Evolutionary conservation across 352 stramenopile genomes (phyloP).

Genomic region (Thalassiosira ordinaria): DNA sequence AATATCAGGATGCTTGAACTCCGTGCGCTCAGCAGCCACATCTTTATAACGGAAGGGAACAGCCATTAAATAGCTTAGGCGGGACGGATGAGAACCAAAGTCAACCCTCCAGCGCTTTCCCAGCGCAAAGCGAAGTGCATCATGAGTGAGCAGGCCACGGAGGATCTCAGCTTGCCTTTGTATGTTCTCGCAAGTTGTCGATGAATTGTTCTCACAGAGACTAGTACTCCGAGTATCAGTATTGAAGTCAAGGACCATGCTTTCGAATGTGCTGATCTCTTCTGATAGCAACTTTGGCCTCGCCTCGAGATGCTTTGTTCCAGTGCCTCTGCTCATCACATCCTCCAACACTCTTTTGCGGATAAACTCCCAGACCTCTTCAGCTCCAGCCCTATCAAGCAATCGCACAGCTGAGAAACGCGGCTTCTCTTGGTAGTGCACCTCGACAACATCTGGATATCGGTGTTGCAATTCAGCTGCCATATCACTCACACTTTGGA

Average conservation of each 20-base stretch:
- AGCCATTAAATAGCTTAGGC: constrained; percentile 12
- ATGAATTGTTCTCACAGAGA: background rate
- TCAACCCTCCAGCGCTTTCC: constrained; percentile 8
- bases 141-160: constrained; percentile 19
- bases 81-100: constrained; percentile 10
- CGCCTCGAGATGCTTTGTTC: background rate
- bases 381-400: background rate
- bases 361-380: constrained; percentile 11
- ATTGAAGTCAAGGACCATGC: background rate
- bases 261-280: background rate
- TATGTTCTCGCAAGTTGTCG: background rate
- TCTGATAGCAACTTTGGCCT: background rate
- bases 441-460: constrained; percentile 1
- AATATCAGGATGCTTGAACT: constrained; percentile 21
- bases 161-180: constrained; percentile 9
- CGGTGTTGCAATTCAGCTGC: background rate
- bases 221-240: background rate
- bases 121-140: constrained; percentile 3
- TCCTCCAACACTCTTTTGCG: constrained; percentile 7
- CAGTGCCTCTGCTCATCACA: background rate
- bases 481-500: background rate
- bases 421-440: background rate
- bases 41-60: constrained; percentile 23
- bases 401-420: constrained; percentile 3
- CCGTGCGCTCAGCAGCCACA: constrained; percentile 18